Evolutionary conservation across 2,329 filamentous ascomycete genomes (phyloP).

Genomic region (Xylariaceae sp.): DNA sequence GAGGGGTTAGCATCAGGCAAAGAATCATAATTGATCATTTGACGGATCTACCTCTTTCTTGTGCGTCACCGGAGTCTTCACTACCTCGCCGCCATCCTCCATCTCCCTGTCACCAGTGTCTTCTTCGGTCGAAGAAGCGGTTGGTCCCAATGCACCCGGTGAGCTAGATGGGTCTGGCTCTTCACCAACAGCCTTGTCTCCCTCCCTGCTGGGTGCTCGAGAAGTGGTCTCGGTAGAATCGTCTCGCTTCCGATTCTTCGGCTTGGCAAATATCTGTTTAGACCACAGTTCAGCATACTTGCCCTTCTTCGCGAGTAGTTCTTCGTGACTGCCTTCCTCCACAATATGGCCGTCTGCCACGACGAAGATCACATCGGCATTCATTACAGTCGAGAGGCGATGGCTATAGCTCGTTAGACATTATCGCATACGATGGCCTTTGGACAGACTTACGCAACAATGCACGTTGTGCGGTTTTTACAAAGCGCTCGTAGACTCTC

Average conservation of each 20-base stretch:
- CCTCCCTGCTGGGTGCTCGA: conserved; percentile 12
- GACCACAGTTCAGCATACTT: conserved; percentile 62
- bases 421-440: background rate
- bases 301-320: conserved; percentile 52
- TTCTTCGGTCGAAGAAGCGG: conserved; percentile 9
- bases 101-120: conserved; percentile 18
- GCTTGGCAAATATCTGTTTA: conserved; percentile 52
- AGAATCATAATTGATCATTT: conserved; percentile 35
- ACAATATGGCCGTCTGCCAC: conserved; percentile 56
- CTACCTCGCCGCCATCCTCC: conserved; percentile 20
- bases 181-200: conserved; percentile 15
- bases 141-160: conserved; percentile 11
- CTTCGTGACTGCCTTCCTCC: conserved; percentile 58
- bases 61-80: conserved; percentile 33
- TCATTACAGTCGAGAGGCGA: conserved; percentile 65
- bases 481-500: conserved; percentile 54
- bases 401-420: conserved; percentile 40
- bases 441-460: conserved; percentile 49
- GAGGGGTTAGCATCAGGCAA: conserved; percentile 40
- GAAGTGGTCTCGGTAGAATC: conserved; percentile 11
- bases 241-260: conserved; percentile 37
- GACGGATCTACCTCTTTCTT: conserved; percentile 47
- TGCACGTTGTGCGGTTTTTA: conserved; percentile 58
- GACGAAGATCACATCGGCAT: conserved; percentile 62
- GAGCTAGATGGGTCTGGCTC: conserved; percentile 9